phyloP scores from a whole-genome alignment of 2,329 filamentous ascomycete species.

The Arachnopeziza araneosa region DNA sequence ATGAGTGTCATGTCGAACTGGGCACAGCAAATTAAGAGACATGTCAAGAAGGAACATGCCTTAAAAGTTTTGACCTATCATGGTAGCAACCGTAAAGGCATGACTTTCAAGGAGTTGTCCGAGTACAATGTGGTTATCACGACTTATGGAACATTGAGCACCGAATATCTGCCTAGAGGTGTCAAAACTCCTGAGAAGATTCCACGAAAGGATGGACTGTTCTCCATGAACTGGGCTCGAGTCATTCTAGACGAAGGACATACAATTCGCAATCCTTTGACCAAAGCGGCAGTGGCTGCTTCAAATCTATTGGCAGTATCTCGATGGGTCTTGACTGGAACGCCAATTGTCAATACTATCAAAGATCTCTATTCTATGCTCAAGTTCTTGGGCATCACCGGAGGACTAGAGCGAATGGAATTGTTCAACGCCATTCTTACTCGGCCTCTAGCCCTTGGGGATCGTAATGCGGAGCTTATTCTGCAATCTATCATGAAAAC shows the following conservation, averaged over 20 bases:
- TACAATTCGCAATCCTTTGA: conserved; percentile 69
- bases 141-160: conserved; percentile 71
- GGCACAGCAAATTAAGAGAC: conserved; percentile 70
- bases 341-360: conserved; percentile 77
- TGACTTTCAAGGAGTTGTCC: conserved; percentile 49
- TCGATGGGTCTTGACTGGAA: conserved; percentile 75
- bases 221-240: conserved; percentile 67
- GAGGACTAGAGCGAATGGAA: conserved; percentile 66
- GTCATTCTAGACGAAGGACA: conserved; percentile 83
- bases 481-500: conserved; percentile 75
- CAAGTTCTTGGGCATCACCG: conserved; percentile 69
- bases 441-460: conserved; percentile 57
- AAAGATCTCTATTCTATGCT: conserved; percentile 77
- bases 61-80: conserved; percentile 72
- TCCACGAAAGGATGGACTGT: conserved; percentile 45
- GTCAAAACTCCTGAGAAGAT: conserved; percentile 38
- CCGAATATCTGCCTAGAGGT: conserved; percentile 51
- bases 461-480: conserved; percentile 53
- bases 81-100: conserved; percentile 52
- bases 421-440: conserved; percentile 71
- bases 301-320: conserved; percentile 62
- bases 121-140: conserved; percentile 75
- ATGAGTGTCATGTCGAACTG: conserved; percentile 89
- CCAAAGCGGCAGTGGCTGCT: conserved; percentile 66
- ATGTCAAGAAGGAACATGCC: conserved; percentile 58